Conservation (phyloP, 805 yeast genomes). For the Candida jianshihensis region DNA sequence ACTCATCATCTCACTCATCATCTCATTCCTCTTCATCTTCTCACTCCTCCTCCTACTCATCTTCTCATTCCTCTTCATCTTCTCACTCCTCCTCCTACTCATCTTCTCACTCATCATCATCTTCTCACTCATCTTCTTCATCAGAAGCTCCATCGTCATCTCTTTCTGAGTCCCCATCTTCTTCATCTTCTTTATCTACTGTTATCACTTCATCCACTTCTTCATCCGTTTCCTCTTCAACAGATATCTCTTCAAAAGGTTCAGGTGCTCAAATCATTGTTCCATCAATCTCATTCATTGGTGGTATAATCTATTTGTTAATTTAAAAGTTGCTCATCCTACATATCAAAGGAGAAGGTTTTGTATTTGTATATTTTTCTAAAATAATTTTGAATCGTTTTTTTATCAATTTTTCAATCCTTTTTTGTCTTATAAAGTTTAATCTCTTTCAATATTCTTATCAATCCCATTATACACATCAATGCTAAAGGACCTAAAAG, state of each 20-base stretch:
- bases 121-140: background rate
- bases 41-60: background rate
- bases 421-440: constrained; percentile 13
- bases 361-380: no score
- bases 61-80: background rate
- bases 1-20: background rate
- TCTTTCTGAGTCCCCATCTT: background rate
- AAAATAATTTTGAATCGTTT: no score
- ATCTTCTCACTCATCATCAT: background rate
- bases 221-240: background rate
- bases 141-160: background rate
- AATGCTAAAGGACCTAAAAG: constrained; percentile 78
- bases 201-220: background rate
- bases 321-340: no score
- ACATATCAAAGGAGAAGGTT: no score
- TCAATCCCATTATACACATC: constrained; percentile 46
- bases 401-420: no score
- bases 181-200: background rate
- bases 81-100: background rate
- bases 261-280: no score
- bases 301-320: no score
- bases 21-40: background rate
- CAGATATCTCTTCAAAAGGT: background rate
- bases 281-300: no score
- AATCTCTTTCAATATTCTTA: constrained; percentile 38